Conservation (phyloP, 768 basidiomycete genomes). For the Xerocomus brunneocitrinus region DNA sequence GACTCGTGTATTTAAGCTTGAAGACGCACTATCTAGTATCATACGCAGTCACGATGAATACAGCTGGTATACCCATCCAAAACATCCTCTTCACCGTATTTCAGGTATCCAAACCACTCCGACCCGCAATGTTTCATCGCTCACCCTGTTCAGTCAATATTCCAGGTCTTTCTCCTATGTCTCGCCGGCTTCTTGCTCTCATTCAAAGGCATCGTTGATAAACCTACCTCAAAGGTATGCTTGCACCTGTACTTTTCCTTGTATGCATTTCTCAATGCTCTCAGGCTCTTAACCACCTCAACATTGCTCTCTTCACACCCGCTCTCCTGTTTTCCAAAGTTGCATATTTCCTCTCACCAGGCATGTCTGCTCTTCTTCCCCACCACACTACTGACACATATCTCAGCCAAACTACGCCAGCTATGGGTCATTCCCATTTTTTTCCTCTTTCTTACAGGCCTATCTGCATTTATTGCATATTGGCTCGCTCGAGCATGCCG, state of each 20-base stretch:
- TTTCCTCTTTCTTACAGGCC: conserved; percentile 69
- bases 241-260: not conserved
- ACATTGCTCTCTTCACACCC: conserved; percentile 86
- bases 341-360: conserved; percentile 84
- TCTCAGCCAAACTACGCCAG: conserved; percentile 65
- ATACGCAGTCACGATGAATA: not conserved
- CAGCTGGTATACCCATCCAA: conserved; percentile 4
- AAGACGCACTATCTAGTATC: too few relatives aligned
- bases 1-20: not conserved
- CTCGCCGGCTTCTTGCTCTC: conserved; percentile 82
- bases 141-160: conserved; percentile 57
- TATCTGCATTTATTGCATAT: conserved; percentile 69
- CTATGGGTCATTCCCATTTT: conserved; percentile 85
- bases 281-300: conserved; percentile 74
- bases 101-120: conserved; percentile 15
- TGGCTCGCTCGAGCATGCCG: conserved; percentile 57
- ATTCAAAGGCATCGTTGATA: conserved; percentile 75
- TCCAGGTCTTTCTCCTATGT: conserved; percentile 85
- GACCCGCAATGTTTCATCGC: not conserved
- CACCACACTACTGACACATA: not conserved
- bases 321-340: conserved; percentile 92
- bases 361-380: conserved; percentile 31
- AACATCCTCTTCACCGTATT: conserved; percentile 27
- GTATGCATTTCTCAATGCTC: not conserved
- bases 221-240: conserved; percentile 79